A percentile compares a stretch with the other conserved stretches of the same genome.
phyloP scores from a whole-genome alignment of 805 yeast species.

The Saturnispora dispora region DNA sequence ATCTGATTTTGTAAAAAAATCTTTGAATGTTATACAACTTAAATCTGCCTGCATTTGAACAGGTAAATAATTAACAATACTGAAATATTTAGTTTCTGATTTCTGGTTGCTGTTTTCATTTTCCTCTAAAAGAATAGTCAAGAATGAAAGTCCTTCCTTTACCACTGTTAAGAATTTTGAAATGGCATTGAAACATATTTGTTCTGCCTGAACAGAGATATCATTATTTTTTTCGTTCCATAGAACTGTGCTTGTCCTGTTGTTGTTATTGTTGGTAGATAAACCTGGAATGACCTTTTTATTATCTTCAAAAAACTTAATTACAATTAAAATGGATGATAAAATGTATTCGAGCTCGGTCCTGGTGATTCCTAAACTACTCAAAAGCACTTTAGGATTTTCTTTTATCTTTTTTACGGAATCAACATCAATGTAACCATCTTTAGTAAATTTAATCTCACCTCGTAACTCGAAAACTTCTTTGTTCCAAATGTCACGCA shows the following conservation, averaged over 20 bases:
- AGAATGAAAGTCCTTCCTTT: conserved; percentile 84
- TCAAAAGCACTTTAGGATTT: conserved; percentile 28
- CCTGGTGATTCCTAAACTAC: conserved; percentile 38
- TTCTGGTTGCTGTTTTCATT: conserved; percentile 18
- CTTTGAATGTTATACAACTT: conserved; percentile 58
- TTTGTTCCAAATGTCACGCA: conserved; percentile 70
- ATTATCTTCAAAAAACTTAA: conserved; percentile 61
- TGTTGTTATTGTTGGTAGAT: conserved; percentile 42
- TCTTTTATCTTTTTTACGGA: conserved; percentile 36
- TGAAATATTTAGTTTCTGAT: conserved; percentile 35
- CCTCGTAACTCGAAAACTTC: conserved; percentile 46
- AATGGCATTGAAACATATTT: conserved; percentile 74
- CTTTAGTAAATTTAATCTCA: conserved; percentile 26
- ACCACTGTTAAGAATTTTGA: conserved; percentile 65
- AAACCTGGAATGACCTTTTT: conserved; percentile 54
- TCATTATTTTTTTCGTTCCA: conserved; percentile 39
- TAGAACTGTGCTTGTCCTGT: conserved; percentile 40
- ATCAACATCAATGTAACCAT: conserved; percentile 29
- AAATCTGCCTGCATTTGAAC: conserved; percentile 61
- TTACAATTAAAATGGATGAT: conserved; percentile 59
- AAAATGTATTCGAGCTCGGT: conserved; percentile 56
- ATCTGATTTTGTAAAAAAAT: conserved; percentile 64
- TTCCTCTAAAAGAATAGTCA: conserved; percentile 75
- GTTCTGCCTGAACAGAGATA: conserved; percentile 80
- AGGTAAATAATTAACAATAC: conserved; percentile 61